Conservation (phyloP, 768 basidiomycete species). For the Tylopilus plumbeoviolaceoides region DNA sequence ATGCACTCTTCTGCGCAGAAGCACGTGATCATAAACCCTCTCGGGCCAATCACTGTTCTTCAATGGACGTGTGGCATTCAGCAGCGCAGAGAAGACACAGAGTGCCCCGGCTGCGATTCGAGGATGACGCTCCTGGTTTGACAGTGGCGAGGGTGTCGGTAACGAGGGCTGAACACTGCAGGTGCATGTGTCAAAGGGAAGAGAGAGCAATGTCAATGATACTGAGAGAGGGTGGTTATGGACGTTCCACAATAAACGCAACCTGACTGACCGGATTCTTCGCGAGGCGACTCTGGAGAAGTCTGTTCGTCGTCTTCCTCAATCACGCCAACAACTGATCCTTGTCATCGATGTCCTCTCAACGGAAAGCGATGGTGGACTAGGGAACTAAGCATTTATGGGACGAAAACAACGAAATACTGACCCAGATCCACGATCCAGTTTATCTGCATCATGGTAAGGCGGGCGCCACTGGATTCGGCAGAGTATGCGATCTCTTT, state of each 20-base stretch:
- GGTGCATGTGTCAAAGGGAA: constrained; percentile 72
- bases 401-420: constrained; percentile 19
- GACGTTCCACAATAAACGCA: constrained; percentile 54
- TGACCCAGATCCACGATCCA: constrained; percentile 75
- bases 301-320: constrained; percentile 46
- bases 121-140: constrained; percentile 75
- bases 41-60: too few species aligned
- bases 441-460: constrained; percentile 42
- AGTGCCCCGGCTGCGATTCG: constrained; percentile 87
- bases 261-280: constrained; percentile 52
- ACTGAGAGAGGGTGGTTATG: constrained; percentile 59
- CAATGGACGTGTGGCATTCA: too few species aligned
- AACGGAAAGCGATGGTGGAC: constrained; percentile 54
- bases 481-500: constrained; percentile 57
- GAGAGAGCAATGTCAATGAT: too few species aligned
- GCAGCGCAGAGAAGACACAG: constrained; percentile 78
- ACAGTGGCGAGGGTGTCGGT: constrained; percentile 71
- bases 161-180: constrained; percentile 59
- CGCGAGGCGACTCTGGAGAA: constrained; percentile 49
- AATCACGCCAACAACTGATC: constrained; percentile 32
- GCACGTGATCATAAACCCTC: constrained; percentile 53
- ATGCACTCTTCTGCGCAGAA: constrained; percentile 75
- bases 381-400: constrained; percentile 44
- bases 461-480: constrained; percentile 42
- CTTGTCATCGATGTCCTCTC: constrained; percentile 43